These are phyloP conservation scores for Fraxinus angustifolia DNA, from an alignment of 305 asterid genomes.

Conservation along the genomic window DNA sequence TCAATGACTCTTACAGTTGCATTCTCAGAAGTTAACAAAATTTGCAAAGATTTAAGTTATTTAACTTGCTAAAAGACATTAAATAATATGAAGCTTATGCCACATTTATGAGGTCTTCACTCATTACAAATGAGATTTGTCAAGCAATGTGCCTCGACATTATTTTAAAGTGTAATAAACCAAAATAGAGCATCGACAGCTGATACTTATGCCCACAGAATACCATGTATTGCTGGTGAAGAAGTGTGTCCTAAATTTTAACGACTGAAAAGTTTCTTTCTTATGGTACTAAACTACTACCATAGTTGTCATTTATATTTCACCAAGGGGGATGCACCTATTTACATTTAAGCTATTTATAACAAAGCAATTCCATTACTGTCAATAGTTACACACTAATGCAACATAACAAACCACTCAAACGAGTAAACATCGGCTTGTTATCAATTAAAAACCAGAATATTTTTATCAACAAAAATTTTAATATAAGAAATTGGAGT, in stretches of 20 bases:
- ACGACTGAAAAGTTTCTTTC: background rate
- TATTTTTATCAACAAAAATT: no score
- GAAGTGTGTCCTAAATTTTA: background rate
- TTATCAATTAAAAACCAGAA: background rate
- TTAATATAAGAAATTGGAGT: background rate
- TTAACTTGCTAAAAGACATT: background rate
- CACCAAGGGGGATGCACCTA: background rate
- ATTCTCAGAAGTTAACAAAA: background rate
- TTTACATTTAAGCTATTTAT: no score
- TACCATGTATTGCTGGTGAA: background rate
- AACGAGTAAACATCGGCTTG: background rate
- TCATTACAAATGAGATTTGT: background rate
- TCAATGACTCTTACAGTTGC: background rate
- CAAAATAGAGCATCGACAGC: background rate
- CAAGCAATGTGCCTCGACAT: background rate
- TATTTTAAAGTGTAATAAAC: background rate
- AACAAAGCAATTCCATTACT: no score
- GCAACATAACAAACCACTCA: background rate
- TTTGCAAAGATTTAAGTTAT: background rate
- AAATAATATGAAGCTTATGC: background rate
- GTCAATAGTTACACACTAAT: background rate
- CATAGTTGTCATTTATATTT: background rate
- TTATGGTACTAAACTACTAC: background rate
- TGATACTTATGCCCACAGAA: background rate
- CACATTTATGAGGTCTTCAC: background rate